Evolutionary conservation across 306 rosid species (phyloP).

Genomic region (Vigna angularis): DNA sequence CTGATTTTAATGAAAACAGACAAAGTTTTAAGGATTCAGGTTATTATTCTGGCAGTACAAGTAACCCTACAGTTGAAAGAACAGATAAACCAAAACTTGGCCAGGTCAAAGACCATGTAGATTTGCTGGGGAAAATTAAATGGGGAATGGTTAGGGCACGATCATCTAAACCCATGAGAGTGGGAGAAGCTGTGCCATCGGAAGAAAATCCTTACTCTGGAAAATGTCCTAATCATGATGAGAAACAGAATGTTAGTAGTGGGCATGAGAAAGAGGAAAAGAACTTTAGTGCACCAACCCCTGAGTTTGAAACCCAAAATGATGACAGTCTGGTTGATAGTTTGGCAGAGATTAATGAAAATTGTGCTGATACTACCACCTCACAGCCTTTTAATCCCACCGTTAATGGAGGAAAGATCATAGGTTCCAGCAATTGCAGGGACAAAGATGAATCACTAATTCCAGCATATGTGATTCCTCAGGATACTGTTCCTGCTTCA

Average conservation of each 20-base stretch:
- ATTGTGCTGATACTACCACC: constrained; percentile 50
- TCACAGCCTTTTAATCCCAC: constrained; percentile 50
- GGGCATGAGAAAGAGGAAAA: constrained; percentile 56
- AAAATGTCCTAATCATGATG: constrained; percentile 45
- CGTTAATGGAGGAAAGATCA: constrained; percentile 49
- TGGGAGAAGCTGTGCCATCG: constrained; percentile 61
- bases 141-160: constrained; percentile 93
- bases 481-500: constrained; percentile 48
- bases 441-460: constrained; percentile 56
- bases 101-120: constrained; percentile 46
- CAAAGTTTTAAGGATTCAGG: constrained; percentile 47
- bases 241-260: constrained; percentile 49
- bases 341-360: constrained; percentile 45
- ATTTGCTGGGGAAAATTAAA: constrained; percentile 65
- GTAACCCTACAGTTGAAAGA: constrained; percentile 49
- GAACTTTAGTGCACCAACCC: constrained; percentile 40
- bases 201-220: constrained; percentile 55
- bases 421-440: constrained; percentile 48
- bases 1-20: constrained; percentile 46
- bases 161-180: constrained; percentile 68
- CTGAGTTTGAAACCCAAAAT: constrained; percentile 52
- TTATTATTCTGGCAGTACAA: constrained; percentile 48
- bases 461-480: constrained; percentile 52
- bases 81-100: constrained; percentile 47
- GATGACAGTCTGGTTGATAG: constrained; percentile 47